A percentile compares a stretch with the other conserved stretches of the same genome.
Evolutionary conservation across 148 eudicot genomes (phyloP).

Genomic region (Cornus kousa): DNA sequence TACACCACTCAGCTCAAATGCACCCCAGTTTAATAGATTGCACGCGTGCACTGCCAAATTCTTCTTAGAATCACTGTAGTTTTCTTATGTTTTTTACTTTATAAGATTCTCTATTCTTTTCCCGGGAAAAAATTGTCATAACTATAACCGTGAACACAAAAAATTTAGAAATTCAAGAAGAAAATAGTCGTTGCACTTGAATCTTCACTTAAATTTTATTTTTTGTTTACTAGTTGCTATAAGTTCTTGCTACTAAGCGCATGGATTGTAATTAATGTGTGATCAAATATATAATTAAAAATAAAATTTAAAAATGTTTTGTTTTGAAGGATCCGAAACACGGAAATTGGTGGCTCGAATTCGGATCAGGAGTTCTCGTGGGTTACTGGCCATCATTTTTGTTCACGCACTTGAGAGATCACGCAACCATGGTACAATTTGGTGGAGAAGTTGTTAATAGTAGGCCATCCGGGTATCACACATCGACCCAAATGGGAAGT

Average conservation of each 20-base stretch:
- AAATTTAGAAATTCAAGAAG: too few relatives aligned
- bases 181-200: neutral
- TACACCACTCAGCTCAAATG: neutral
- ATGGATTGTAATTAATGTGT: neutral
- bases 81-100: slow-evolving; percentile 9
- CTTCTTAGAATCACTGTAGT: neutral
- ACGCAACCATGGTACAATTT: slow-evolving; percentile 85
- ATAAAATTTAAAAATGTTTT: too few relatives aligned
- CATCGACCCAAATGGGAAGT: slow-evolving; percentile 87
- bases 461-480: slow-evolving; percentile 48
- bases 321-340: slow-evolving; percentile 74
- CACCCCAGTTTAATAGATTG: neutral
- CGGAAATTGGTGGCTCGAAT: slow-evolving; percentile 95
- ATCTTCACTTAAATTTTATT: too few relatives aligned
- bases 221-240: neutral
- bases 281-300: neutral
- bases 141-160: too few relatives aligned
- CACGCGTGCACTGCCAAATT: neutral
- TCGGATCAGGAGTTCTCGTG: slow-evolving; percentile 72
- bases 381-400: slow-evolving; percentile 88
- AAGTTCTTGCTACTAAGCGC: neutral
- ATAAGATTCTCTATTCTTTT: slow-evolving; percentile 20
- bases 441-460: slow-evolving; percentile 83
- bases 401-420: slow-evolving; percentile 61
- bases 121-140: neutral